Conservation (phyloP, 108 stramenopile species). For the Heterococcus sp. region DNA sequence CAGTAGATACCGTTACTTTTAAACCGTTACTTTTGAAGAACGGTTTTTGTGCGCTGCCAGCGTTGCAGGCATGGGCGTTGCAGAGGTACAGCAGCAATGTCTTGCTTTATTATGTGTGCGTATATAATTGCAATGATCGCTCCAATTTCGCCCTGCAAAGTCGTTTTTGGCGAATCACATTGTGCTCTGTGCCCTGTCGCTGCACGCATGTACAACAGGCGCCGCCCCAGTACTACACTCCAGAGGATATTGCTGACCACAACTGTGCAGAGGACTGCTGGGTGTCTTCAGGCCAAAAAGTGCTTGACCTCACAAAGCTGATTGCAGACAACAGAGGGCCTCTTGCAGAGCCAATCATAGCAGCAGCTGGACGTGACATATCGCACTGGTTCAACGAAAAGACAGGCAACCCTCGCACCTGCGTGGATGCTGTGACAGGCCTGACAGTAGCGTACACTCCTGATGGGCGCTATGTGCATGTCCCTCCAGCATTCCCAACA, state of each 20-base stretch:
- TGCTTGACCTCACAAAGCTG: slow-evolving; percentile 54
- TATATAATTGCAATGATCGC: too few relatives aligned
- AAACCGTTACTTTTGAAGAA: too few relatives aligned
- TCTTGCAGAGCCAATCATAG: slow-evolving; percentile 57
- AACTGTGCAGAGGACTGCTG: slow-evolving; percentile 65
- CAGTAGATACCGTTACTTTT: too few relatives aligned
- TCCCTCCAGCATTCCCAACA: slow-evolving; percentile 55
- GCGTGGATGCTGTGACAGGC: slow-evolving; percentile 52
- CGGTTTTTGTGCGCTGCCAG: too few relatives aligned
- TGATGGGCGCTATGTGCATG: slow-evolving; percentile 59
- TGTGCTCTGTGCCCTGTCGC: too few relatives aligned
- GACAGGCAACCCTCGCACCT: slow-evolving; percentile 53
- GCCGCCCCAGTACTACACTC: slow-evolving; percentile 58
- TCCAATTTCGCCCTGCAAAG: too few relatives aligned
- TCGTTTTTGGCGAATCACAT: too few relatives aligned
- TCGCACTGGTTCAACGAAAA: slow-evolving; percentile 63
- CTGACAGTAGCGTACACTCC: slow-evolving; percentile 57
- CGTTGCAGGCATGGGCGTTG: too few relatives aligned
- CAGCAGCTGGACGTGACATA: slow-evolving; percentile 55
- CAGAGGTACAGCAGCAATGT: too few relatives aligned
- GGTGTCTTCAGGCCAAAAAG: slow-evolving; percentile 27
- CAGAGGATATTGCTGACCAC: slow-evolving; percentile 58
- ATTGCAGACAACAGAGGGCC: slow-evolving; percentile 45
- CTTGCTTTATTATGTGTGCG: too few relatives aligned
- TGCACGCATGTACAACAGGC: too few relatives aligned